Evolutionary conservation across 176 grass and related monocot species (phyloP), one percentile per base, ranked within the genome.

Genomic region (Musa beccarii): DNA sequence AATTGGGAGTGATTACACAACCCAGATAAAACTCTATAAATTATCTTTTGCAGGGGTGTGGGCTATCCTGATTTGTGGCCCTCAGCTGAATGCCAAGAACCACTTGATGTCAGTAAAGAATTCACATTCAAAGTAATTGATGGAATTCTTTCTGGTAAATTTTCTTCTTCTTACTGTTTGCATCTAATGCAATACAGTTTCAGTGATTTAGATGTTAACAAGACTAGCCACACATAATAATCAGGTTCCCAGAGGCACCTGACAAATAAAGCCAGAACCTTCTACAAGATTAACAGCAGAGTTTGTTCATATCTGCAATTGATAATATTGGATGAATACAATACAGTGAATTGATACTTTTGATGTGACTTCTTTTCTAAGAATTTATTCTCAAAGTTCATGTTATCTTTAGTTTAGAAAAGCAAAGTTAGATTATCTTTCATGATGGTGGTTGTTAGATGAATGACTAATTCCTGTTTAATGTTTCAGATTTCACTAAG

Each of bases 401-500:
- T 15, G 3, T 66, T 26, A 26, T 51, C 9, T 9, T 70, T 70
- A 51, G 3, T 49, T 54, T 23, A 16, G 3, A 54, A 54, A 73
- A 54, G 52, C 17, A 53, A 11, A 12, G 9, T 72, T 5, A 62
- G 83, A 49, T 51, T 57, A 56, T 20, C 13, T n/a, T 20, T 10
- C 17, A 34, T 15, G 7, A 5, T 59, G 24, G 20, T 59, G 24
- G 20, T 57, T 43, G 34, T 43, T 5, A 43, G 34, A 43, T 43
- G 20, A 61, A 13, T 61, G 9, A 61, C 12, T 51, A 69, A 34
- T 75, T 11, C 15, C 17, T 75, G 24, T 21, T 77, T 61, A 22
- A n/a, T 22, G 13, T 90, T 89, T 66, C 89, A 97, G 94, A 97
- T 91, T 97, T 93, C 82, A 84, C 85, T 72, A 92, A 92, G 85